These are phyloP conservation scores for Solanum aculeatissimum DNA, from an alignment of 305 asterid genomes.

Conservation along the genomic window DNA sequence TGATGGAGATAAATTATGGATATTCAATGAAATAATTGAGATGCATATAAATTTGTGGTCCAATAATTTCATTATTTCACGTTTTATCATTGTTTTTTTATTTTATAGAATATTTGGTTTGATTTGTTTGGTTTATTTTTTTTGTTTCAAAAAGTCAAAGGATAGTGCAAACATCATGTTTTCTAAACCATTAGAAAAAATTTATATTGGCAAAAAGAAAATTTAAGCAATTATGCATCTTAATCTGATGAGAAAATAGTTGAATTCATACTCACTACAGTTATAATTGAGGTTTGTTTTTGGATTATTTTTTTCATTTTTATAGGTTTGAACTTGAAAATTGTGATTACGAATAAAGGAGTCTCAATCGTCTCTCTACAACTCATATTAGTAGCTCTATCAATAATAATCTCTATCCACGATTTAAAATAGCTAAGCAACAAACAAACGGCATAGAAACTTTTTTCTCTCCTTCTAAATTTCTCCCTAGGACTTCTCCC, in stretches of 20 bases:
- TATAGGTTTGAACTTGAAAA: rapidly evolving
- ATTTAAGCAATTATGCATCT: too few species aligned
- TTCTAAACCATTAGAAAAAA: not conserved
- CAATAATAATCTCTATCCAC: not conserved
- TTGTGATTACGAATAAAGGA: rapidly evolving
- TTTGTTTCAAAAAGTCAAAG: not conserved
- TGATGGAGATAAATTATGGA: too few species aligned
- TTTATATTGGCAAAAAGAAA: not conserved
- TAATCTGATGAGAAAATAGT: too few species aligned
- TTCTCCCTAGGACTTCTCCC: not conserved
- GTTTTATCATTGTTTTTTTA: too few species aligned
- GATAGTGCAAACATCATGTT: not conserved
- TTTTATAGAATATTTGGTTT: not conserved
- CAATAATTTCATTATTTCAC: not conserved
- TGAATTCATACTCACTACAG: not conserved
- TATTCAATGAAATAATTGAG: too few species aligned
- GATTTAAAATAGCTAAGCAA: not conserved
- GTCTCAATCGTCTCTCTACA: not conserved
- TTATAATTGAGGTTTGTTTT: not conserved
- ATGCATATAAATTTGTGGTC: not conserved
- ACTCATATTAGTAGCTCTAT: not conserved
- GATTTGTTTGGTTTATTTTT: not conserved
- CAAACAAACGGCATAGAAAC: too few species aligned
- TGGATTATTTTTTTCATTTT: too few species aligned
- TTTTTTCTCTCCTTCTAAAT: too few species aligned